These are phyloP conservation scores for Podaxis sp. DNA, from an alignment of 768 basidiomycete species.

Conservation along the genomic window DNA sequence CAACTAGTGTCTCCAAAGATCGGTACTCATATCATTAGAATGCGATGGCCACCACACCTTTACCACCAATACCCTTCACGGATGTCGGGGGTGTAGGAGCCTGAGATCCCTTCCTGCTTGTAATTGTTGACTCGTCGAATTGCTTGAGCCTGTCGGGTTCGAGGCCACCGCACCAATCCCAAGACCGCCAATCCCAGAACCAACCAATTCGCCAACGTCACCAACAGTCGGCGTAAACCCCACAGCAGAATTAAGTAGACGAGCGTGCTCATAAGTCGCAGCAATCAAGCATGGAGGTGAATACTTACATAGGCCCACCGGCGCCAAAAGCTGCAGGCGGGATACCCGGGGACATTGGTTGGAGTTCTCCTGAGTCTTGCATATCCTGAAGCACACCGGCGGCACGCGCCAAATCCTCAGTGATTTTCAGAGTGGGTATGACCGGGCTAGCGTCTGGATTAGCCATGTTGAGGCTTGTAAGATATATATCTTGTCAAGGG, in stretches of 20 bases:
- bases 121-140: conserved; percentile 73
- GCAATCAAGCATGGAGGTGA: not conserved
- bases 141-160: conserved; percentile 60
- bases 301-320: conserved; percentile 68
- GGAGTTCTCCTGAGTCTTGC: conserved; percentile 33
- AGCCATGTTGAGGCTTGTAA: conserved; percentile 20
- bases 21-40: conserved; percentile 5
- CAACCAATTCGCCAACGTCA: not conserved
- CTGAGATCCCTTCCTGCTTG: conserved; percentile 68
- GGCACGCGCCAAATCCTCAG: conserved; percentile 48
- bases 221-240: not conserved
- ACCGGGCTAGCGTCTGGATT: conserved; percentile 22
- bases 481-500: conserved; percentile 8
- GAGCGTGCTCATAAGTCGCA: not conserved
- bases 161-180: conserved; percentile 3
- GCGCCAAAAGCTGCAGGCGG: conserved; percentile 69
- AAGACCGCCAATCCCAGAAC: not conserved
- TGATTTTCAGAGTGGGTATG: conserved; percentile 30
- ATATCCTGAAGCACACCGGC: conserved; percentile 53
- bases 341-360: conserved; percentile 37
- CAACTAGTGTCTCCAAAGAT: conserved; percentile 48
- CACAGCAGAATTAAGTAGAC: not conserved
- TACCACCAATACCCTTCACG: conserved; percentile 86
- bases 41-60: conserved; percentile 48
- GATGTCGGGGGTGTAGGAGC: conserved; percentile 78